Conservation (phyloP, 306 rosid species). For the Lathyrus sativus region DNA sequence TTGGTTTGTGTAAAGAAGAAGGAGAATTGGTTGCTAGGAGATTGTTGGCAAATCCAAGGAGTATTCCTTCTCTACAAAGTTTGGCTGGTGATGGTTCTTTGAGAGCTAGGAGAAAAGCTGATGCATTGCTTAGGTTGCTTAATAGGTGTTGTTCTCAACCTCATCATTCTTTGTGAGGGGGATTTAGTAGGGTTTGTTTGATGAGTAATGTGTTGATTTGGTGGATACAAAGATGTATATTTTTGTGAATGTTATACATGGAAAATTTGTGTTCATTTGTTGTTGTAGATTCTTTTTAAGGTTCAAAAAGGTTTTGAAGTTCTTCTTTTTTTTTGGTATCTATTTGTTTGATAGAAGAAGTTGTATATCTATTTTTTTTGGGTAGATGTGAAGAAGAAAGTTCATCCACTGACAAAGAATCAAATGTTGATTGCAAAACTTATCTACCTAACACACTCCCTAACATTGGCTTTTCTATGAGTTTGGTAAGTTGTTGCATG, state of each 20-base stretch:
- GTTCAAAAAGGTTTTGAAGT: neutral
- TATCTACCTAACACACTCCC: too few species aligned
- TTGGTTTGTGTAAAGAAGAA: slow-evolving; percentile 88
- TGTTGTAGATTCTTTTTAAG: slow-evolving; percentile 4
- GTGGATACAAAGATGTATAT: slow-evolving; percentile 5
- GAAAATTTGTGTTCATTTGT: neutral
- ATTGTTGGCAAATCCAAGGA: slow-evolving; percentile 70
- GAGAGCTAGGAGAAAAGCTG: slow-evolving; percentile 82
- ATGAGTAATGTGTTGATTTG: neutral
- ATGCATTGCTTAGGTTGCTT: slow-evolving; percentile 79
- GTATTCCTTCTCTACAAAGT: slow-evolving; percentile 83
- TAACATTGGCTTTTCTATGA: too few species aligned
- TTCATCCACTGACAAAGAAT: too few species aligned
- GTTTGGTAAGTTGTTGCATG: too few species aligned
- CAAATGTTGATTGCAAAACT: too few species aligned
- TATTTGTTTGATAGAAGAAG: neutral
- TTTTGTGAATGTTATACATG: slow-evolving; percentile 24
- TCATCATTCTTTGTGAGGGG: slow-evolving; percentile 47
- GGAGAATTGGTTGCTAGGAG: slow-evolving; percentile 73
- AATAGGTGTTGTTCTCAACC: slow-evolving; percentile 78
- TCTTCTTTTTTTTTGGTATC: neutral
- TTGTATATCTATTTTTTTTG: too few species aligned
- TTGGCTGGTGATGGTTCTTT: slow-evolving; percentile 74
- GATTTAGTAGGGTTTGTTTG: neutral
- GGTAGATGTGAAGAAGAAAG: too few species aligned